phyloP scores from a whole-genome alignment of 345 rosid species.

The Geranium brycei region DNA sequence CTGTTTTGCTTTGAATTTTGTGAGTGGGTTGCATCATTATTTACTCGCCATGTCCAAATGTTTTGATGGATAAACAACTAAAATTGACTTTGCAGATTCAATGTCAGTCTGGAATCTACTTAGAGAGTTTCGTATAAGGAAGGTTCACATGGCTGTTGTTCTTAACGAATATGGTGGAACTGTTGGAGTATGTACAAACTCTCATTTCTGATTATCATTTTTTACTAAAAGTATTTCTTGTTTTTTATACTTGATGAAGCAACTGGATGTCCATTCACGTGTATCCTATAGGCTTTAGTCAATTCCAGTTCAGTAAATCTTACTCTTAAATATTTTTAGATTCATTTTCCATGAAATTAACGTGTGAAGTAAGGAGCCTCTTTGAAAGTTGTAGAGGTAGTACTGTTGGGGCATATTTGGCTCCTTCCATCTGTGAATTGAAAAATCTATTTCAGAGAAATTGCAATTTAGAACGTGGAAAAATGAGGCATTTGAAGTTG shows the following conservation, averaged over 20 bases:
- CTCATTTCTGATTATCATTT: background rate
- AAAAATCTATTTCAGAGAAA: no score
- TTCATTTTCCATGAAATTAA: no score
- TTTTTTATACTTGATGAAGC: no score
- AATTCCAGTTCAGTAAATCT: background rate
- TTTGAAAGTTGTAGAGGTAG: no score
- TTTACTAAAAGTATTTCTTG: background rate
- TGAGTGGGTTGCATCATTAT: background rate
- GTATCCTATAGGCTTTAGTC: background rate
- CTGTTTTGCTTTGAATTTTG: background rate
- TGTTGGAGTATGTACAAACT: slow-evolving; percentile 61
- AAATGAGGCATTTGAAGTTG: no score
- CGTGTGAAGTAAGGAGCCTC: no score
- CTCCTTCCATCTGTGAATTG: no score
- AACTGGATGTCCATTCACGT: no score
- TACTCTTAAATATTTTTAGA: background rate
- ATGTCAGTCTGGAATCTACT: slow-evolving; percentile 99
- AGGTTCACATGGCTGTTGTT: slow-evolving; percentile 98
- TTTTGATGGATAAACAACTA: background rate
- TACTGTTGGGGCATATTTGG: no score
- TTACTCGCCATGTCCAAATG: background rate
- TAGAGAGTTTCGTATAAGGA: slow-evolving; percentile 93
- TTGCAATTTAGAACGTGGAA: no score
- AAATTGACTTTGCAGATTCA: slow-evolving; percentile 56
- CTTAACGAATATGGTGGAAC: slow-evolving; percentile 98